phyloP scores from a whole-genome alignment of 495 filamentous ascomycete genomes.

The Penicillium chermesinum region DNA sequence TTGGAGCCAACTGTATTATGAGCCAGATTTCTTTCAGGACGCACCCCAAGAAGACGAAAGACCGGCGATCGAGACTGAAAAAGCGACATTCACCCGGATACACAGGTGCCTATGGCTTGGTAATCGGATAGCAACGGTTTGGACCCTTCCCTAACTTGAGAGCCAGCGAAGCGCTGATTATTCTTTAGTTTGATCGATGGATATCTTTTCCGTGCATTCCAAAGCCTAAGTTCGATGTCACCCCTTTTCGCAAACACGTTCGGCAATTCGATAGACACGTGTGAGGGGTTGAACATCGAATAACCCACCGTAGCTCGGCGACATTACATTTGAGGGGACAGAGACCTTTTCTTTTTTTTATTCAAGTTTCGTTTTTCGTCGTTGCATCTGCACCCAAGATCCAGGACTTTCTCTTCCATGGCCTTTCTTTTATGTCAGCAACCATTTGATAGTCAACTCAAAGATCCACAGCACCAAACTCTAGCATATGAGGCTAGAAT shows the following conservation, averaged over 20 bases:
- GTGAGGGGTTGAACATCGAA: constrained; percentile 14
- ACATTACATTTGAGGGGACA: no score
- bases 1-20: constrained; percentile 67
- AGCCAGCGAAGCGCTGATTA: no score
- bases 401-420: no score
- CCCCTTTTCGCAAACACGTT: constrained; percentile 4
- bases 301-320: no score
- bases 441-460: no score
- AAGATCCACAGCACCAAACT: no score
- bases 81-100: constrained; percentile 58
- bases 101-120: constrained; percentile 75
- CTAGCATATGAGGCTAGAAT: no score
- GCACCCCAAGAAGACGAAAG: constrained; percentile 73
- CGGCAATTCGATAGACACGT: constrained; percentile 10
- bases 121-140: constrained; percentile 50
- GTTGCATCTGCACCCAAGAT: no score
- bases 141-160: constrained; percentile 8
- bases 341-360: no score
- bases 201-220: constrained; percentile 25
- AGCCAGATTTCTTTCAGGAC: constrained; percentile 61
- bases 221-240: constrained; percentile 25
- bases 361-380: no score
- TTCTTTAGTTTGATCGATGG: constrained; percentile 41
- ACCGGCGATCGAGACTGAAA: constrained; percentile 62
- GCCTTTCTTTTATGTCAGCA: no score